Evolutionary conservation across 768 basidiomycete species (phyloP).

Genomic region (Serendipita sp.): DNA sequence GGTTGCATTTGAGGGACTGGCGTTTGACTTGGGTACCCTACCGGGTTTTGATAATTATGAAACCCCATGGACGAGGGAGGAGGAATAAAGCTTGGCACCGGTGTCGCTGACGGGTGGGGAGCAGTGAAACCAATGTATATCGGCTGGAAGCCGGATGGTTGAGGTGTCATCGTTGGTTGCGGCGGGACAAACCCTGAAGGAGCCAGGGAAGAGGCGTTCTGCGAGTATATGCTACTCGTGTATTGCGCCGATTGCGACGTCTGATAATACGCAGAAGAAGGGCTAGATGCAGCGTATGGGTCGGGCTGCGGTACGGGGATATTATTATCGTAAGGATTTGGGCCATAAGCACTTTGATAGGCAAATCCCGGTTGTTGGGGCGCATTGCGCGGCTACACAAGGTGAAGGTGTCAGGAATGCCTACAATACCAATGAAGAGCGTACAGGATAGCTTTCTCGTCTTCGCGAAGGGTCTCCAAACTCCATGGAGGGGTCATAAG

Average conservation of each 20-base stretch:
- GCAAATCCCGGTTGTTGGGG: constrained; percentile 4
- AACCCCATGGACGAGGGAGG: not conserved
- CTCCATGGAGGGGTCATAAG: constrained; percentile 13
- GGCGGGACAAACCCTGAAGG: constrained; percentile 7
- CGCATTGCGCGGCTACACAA: constrained; percentile 8
- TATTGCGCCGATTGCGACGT: not conserved
- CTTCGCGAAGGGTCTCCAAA: constrained; percentile 30
- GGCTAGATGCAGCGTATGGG: not conserved
- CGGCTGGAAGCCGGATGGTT: constrained; percentile 6
- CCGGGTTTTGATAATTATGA: not conserved
- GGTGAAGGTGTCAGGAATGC: constrained; percentile 8
- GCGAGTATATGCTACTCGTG: not conserved
- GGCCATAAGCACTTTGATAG: constrained; percentile 5
- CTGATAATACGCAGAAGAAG: constrained; percentile 4
- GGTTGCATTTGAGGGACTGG: not conserved
- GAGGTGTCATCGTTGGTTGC: constrained; percentile 5
- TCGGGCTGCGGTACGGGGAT: constrained; percentile 3
- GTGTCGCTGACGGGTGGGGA: not conserved
- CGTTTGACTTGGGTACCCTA: not conserved
- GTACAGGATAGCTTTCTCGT: constrained; percentile 44
- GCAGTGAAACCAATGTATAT: not conserved
- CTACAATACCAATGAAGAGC: constrained; percentile 15
- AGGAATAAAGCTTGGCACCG: not conserved
- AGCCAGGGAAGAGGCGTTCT: not conserved
- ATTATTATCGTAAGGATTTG: constrained; percentile 9